A percentile compares a stretch with the other conserved stretches of the same genome.
Conservation (phyloP, 179 eudicot species). For the Kewa caespitosa region DNA sequence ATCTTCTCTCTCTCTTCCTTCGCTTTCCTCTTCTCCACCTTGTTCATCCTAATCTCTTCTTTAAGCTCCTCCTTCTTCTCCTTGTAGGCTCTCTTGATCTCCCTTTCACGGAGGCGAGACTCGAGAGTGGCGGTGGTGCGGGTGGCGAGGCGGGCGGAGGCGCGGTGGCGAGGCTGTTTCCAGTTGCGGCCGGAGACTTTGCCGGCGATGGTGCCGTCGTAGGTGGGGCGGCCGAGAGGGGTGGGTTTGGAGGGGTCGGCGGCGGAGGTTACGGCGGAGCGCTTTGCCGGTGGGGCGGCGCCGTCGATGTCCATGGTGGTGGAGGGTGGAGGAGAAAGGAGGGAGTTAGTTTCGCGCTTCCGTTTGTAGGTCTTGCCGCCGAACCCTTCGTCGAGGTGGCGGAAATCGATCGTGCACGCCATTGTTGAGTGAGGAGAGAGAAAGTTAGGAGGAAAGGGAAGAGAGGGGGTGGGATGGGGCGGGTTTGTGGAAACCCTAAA, state of each 20-base stretch:
- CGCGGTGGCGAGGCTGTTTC: conserved; percentile 67
- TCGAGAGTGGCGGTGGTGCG: conserved; percentile 39
- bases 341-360: conserved; percentile 46
- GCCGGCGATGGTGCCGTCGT: conserved; percentile 92
- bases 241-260: conserved; percentile 61
- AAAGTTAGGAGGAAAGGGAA: neutral
- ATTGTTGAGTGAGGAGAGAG: conserved; percentile 25
- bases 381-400: conserved; percentile 82
- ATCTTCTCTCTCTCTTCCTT: conserved; percentile 82
- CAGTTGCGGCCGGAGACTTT: conserved; percentile 78
- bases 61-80: conserved; percentile 83
- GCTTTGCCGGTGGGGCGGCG: conserved; percentile 49
- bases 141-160: conserved; percentile 61
- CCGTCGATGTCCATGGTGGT: neutral
- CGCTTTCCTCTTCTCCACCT: conserved; percentile 72
- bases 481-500: conserved; percentile 22
- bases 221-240: conserved; percentile 63
- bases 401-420: conserved; percentile 89
- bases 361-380: conserved; percentile 93
- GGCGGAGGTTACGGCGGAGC: conserved; percentile 61
- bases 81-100: conserved; percentile 78
- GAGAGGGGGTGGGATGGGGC: neutral
- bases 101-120: conserved; percentile 59
- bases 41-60: conserved; percentile 73
- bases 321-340: neutral